These are phyloP conservation scores for Phytopythium sindhum DNA, from an alignment of 352 stramenopile genomes.

Conservation along the genomic window DNA sequence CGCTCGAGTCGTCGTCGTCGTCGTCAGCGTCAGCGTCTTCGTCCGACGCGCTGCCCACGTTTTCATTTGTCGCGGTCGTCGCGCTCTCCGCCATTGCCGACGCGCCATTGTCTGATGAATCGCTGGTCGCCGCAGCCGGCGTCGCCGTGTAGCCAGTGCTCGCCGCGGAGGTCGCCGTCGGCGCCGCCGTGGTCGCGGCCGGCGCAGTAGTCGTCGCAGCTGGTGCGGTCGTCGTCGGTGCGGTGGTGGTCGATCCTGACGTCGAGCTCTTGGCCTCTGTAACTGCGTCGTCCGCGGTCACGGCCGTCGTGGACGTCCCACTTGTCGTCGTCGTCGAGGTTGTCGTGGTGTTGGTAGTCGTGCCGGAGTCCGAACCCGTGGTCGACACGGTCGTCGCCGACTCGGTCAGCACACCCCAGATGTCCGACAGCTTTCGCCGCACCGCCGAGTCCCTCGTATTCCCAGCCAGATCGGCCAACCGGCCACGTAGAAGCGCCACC, in stretches of 20 bases:
- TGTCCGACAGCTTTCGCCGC: constrained; percentile 1
- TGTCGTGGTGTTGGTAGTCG: neutral
- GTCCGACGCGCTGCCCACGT: neutral
- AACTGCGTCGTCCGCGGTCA: constrained; percentile 4
- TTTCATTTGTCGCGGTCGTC: neutral
- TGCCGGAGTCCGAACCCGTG: neutral
- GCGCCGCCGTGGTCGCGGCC: neutral
- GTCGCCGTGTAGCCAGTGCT: neutral
- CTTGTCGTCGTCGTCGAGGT: neutral
- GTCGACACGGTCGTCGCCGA: constrained; percentile 2
- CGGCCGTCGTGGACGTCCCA: neutral
- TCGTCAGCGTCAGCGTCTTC: constrained; percentile 1
- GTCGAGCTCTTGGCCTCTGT: neutral
- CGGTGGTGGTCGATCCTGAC: neutral
- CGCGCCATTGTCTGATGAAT: neutral
- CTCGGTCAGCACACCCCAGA: constrained; percentile 8
- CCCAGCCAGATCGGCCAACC: neutral
- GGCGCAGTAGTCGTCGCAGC: neutral
- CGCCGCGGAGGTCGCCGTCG: neutral
- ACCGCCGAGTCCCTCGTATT: neutral
- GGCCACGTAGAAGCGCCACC: neutral
- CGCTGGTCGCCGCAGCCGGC: neutral
- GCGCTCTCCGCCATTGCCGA: constrained; percentile 2
- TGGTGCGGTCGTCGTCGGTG: neutral
- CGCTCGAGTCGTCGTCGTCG: neutral